phyloP scores from a whole-genome alignment of 192 early-diverging fungal genomes.

The Podila minutissima region DNA sequence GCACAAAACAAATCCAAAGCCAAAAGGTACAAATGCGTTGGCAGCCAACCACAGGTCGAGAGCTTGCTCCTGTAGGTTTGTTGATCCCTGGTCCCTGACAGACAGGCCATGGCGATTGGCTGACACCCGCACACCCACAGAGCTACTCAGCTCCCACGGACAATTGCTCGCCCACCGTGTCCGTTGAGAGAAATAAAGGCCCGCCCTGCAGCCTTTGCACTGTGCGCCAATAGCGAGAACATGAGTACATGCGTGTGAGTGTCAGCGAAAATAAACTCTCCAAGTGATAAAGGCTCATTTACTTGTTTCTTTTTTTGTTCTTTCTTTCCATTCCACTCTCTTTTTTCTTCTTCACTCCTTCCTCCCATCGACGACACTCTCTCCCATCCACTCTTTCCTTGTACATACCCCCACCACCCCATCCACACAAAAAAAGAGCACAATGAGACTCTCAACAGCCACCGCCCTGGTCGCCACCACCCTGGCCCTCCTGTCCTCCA shows the following conservation, averaged over 20 bases:
- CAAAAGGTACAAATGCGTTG: slow-evolving; percentile 17
- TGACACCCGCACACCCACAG: too few species aligned
- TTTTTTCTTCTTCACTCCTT: background rate
- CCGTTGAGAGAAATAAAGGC: background rate
- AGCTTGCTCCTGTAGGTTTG: background rate
- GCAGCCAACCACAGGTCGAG: slow-evolving; percentile 26
- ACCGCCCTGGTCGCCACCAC: slow-evolving; percentile 16
- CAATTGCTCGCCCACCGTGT: too few species aligned
- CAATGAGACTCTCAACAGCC: slow-evolving; percentile 14
- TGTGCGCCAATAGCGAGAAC: background rate
- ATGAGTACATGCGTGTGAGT: too few species aligned
- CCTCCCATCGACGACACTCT: background rate
- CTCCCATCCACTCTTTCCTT: background rate
- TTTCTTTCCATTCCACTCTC: slow-evolving; percentile 1
- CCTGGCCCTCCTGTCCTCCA: slow-evolving; percentile 16
- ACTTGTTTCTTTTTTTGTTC: background rate
- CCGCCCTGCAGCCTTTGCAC: background rate
- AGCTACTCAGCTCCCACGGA: too few species aligned
- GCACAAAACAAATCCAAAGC: background rate
- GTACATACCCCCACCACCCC: background rate
- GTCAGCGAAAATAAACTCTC: background rate
- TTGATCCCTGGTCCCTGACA: background rate
- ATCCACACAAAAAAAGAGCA: background rate
- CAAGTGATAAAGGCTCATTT: background rate
- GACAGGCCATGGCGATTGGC: background rate